These are phyloP conservation scores for Spizellomyces punctatus DNA, from an alignment of 192 early-diverging fungal species.

Conservation along the genomic window DNA sequence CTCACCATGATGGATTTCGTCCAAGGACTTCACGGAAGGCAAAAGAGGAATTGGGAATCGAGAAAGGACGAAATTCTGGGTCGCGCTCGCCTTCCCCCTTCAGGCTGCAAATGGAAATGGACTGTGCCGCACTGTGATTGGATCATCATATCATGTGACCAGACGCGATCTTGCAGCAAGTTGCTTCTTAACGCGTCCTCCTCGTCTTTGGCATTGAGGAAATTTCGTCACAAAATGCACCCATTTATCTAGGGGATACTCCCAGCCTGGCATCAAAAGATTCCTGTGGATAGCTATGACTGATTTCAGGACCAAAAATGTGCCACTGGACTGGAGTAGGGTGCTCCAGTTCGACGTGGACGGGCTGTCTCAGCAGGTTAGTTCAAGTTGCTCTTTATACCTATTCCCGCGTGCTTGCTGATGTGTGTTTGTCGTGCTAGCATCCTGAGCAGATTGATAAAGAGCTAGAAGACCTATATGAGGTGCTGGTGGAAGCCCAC, in stretches of 20 bases:
- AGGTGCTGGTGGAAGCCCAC: conserved; percentile 23
- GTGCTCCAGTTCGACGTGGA: conserved; percentile 24
- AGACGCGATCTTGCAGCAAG: neutral
- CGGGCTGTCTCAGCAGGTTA: conserved; percentile 9
- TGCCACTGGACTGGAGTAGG: conserved; percentile 22
- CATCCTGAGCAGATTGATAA: conserved; percentile 26
- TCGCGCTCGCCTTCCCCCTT: neutral
- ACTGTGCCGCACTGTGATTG: neutral
- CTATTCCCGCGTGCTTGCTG: neutral
- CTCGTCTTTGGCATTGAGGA: neutral
- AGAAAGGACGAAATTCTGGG: neutral
- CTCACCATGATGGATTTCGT: conserved; percentile 1
- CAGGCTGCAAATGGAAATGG: neutral
- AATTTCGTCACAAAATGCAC: neutral
- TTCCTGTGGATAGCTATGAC: neutral
- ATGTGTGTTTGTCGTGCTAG: conserved; percentile 5
- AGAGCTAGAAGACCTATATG: conserved; percentile 38
- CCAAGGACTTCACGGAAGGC: neutral
- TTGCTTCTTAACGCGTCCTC: neutral
- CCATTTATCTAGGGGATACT: neutral
- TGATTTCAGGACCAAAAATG: conserved; percentile 1
- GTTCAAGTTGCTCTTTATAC: neutral
- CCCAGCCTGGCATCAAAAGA: neutral
- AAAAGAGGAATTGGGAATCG: neutral
- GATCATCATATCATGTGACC: neutral